These are phyloP conservation scores for Chimonanthus salicifolius DNA, from an alignment of 164 flowering plant genomes.

Conservation along the genomic window DNA sequence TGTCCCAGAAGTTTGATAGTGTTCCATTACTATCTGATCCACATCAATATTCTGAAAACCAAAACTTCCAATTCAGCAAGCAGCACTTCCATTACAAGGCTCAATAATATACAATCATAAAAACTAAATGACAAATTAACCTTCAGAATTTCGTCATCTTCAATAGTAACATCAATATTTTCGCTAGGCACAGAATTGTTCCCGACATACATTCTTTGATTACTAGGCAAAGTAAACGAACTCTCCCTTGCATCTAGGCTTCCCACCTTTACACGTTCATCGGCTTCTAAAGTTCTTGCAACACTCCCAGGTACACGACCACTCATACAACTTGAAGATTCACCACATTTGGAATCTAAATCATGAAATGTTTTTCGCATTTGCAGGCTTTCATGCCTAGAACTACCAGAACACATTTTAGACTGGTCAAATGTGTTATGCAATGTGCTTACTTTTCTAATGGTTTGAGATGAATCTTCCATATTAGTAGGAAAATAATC, in stretches of 20 bases:
- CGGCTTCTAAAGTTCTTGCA: conserved; percentile 18
- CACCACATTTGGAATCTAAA: conserved; percentile 16
- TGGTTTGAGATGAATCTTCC: conserved; percentile 14
- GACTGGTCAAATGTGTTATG: conserved; percentile 24
- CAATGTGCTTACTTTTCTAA: conserved; percentile 21
- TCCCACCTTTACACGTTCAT: conserved; percentile 8
- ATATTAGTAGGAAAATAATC: conserved; percentile 9
- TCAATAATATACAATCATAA: background rate
- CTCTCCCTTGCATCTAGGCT: conserved; percentile 14
- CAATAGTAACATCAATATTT: conserved; percentile 29
- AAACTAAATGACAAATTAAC: conserved; percentile 25
- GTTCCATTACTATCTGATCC: conserved; percentile 83
- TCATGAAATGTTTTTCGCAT: conserved; percentile 17
- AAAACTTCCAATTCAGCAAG: background rate
- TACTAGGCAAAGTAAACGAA: conserved; percentile 15
- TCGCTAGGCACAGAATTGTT: conserved; percentile 9
- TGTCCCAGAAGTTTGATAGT: conserved; percentile 62
- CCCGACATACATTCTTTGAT: conserved; percentile 10
- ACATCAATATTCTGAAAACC: conserved; percentile 69
- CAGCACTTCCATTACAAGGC: background rate
- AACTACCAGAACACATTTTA: conserved; percentile 10
- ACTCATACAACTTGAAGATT: conserved; percentile 15
- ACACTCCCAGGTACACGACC: conserved; percentile 13
- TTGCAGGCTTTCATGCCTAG: conserved; percentile 15
- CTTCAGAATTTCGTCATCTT: conserved; percentile 84